Evolutionary conservation across 1,284 basidiomycete genomes (phyloP).

Genomic region (Puccinia horiana): DNA sequence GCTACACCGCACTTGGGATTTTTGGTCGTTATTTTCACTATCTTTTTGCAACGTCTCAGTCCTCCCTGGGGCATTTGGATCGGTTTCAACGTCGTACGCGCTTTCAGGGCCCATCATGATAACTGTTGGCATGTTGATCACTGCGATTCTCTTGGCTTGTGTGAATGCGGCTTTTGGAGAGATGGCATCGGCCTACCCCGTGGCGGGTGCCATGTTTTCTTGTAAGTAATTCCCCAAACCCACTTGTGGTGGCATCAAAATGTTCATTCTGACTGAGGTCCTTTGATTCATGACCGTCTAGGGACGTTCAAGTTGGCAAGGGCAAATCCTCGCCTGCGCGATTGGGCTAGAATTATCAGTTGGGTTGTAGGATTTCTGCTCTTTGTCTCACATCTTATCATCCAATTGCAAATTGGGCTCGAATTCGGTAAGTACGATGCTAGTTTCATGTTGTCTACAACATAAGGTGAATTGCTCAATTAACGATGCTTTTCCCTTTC

Average conservation of each 20-base stretch:
- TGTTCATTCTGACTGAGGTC: not conserved
- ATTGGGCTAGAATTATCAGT: constrained; percentile 41
- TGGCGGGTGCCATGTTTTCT: constrained; percentile 45
- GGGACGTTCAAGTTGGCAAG: constrained; percentile 46
- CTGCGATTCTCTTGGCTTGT: not conserved
- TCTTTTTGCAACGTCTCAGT: constrained; percentile 27
- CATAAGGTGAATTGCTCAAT: not conserved
- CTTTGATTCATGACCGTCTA: not conserved
- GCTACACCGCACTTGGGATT: constrained; percentile 45
- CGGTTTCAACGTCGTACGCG: not conserved
- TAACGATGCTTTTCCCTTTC: not conserved
- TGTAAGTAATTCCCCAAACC: constrained; percentile 7
- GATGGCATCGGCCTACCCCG: constrained; percentile 43
- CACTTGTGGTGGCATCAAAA: not conserved
- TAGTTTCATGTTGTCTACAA: not conserved
- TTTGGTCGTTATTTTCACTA: constrained; percentile 32
- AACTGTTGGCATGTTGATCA: constrained; percentile 11
- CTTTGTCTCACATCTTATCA: not conserved
- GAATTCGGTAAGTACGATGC: constrained; percentile 21
- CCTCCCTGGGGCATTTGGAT: constrained; percentile 16
- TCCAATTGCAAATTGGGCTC: constrained; percentile 18
- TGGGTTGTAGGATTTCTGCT: constrained; percentile 33
- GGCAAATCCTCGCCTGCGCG: constrained; percentile 8
- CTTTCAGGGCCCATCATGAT: constrained; percentile 15
- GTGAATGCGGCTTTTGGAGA: constrained; percentile 22